phyloP scores from a whole-genome alignment of 208 protist species.

The Tritrichomonas musculus region DNA sequence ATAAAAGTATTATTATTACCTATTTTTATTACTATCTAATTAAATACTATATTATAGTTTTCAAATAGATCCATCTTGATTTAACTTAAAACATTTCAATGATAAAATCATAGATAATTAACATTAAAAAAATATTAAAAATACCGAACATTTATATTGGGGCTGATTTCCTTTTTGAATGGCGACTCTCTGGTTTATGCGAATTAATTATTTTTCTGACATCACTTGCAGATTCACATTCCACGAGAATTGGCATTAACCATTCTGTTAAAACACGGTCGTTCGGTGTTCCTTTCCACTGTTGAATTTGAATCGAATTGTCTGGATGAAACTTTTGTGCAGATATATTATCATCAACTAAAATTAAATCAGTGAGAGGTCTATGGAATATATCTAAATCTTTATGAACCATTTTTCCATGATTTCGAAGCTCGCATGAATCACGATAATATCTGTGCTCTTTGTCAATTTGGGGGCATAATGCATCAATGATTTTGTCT shows the following conservation, averaged over 20 bases:
- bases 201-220: not conserved
- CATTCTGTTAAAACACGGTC: not conserved
- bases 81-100: too few relatives aligned
- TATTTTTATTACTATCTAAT: too few relatives aligned
- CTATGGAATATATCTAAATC: not conserved
- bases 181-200: not conserved
- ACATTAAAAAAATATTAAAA: too few relatives aligned
- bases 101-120: too few relatives aligned
- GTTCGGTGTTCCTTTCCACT: not conserved
- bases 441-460: not conserved
- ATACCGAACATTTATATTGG: too few relatives aligned
- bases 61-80: too few relatives aligned
- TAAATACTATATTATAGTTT: too few relatives aligned
- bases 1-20: too few relatives aligned
- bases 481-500: not conserved
- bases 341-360: constrained; percentile 8
- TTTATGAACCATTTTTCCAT: not conserved
- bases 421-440: not conserved
- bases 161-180: too few relatives aligned
- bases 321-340: not conserved
- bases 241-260: not conserved
- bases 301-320: not conserved
- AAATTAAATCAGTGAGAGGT: not conserved
- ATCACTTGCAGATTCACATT: not conserved
- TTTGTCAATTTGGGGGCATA: not conserved